Conservation (phyloP, 1,139 yeast species). For the Candida tetrigidarum region DNA sequence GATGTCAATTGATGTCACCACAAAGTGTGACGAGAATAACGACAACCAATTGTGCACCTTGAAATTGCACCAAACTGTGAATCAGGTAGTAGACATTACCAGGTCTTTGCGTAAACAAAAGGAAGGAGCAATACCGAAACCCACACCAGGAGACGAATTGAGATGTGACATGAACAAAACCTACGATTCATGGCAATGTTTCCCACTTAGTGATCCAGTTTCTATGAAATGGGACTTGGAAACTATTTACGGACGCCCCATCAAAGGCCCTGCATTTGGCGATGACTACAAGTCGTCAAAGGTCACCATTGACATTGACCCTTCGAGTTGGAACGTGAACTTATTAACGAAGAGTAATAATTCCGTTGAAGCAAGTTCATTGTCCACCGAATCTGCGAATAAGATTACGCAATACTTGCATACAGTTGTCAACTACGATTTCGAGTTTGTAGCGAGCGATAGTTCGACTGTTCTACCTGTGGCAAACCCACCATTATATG, state of each 20-base stretch:
- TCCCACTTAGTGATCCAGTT: constrained; percentile 66
- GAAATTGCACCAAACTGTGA: constrained; percentile 70
- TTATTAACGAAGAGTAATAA: constrained; percentile 24
- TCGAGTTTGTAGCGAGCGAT: constrained; percentile 31
- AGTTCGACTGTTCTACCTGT: constrained; percentile 26
- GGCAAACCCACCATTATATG: constrained; percentile 65
- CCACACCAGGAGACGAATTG: constrained; percentile 66
- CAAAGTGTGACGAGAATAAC: constrained; percentile 46
- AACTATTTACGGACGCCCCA: constrained; percentile 69
- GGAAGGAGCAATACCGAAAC: constrained; percentile 79
- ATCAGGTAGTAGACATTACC: constrained; percentile 73
- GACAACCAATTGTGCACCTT: constrained; percentile 44
- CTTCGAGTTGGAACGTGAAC: constrained; percentile 51
- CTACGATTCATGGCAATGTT: constrained; percentile 69
- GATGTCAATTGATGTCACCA: constrained; percentile 83
- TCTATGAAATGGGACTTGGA: constrained; percentile 58
- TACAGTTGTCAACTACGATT: constrained; percentile 38
- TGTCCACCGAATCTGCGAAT: constrained; percentile 18
- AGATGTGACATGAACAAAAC: constrained; percentile 72
- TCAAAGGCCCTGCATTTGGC: constrained; percentile 67
- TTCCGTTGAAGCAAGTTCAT: constrained; percentile 13
- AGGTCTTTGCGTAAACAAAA: constrained; percentile 61
- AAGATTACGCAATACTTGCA: constrained; percentile 29
- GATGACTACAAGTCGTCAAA: constrained; percentile 37
- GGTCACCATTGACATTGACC: constrained; percentile 49